Base-by-base conservation (phyloP, 257 asterid genomes). In the Solanum clarkiae region DNA sequence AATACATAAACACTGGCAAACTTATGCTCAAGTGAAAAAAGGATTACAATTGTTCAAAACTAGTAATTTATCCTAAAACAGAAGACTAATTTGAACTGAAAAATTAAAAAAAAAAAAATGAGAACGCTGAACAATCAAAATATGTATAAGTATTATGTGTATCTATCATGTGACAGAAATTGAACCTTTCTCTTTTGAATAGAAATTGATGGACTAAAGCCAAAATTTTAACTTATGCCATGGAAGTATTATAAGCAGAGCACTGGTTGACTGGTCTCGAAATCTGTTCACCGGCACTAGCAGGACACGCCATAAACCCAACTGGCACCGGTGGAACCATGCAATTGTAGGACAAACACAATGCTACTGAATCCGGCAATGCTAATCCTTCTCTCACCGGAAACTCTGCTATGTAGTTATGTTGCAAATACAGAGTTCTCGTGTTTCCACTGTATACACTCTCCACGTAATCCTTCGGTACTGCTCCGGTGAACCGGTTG, bases 241-340 rank as follows among this genome's bases (percentile, higher is more conserved):
- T 77, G 82, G 82, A 77, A 53, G 65, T 83, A 62, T 80, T 92
- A 51, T 86, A 87, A 44, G 80, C 87, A 14, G 93, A 84, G 85
- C 98, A 94, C 88, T 94, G 98, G 65, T 79, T 81, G 2, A 91
- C 90, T 6, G 98, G 98, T 89, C 98, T 83, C 0, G 94, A 89
- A 14, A 87, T 83, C 93, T 88, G 91, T 24, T 81, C 91, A 6
- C 97, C 98, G 42, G 95, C 91, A 87, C 94, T 89, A 26, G 87
- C 84, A 2, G 98, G 98, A 87, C 98, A 94, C 56, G 90, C 91
- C 36, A 87, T 85, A 72, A 92, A 60, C 68, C 91, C 98, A 51
- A 90, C 53, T 83, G 93, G 97, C 90, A 85, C 44, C 72, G 85
- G 89, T 18, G 85, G 88, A 40, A 84, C 88, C 92, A 93, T 90